Conservation (phyloP, 1,284 basidiomycete genomes). For the Xerocomus minutiporus region DNA sequence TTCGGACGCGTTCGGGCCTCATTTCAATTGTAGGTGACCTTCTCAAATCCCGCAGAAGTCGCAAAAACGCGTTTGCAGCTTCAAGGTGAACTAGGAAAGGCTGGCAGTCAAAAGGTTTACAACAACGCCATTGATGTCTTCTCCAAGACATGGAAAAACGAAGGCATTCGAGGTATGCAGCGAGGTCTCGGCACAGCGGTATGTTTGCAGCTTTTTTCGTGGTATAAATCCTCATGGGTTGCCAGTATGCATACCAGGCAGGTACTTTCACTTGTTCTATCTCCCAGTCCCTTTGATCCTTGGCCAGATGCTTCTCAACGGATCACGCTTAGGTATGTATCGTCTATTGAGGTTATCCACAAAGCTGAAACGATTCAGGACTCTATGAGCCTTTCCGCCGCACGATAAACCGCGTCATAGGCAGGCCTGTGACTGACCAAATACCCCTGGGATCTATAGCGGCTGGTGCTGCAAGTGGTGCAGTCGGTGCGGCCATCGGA, state of each 20-base stretch:
- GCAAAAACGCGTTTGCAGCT: constrained; percentile 93
- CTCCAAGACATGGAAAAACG: constrained; percentile 84
- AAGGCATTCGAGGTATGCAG: constrained; percentile 88
- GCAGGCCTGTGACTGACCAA: constrained; percentile 61
- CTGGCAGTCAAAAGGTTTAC: constrained; percentile 76
- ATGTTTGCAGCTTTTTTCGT: constrained; percentile 36
- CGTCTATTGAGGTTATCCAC: neutral
- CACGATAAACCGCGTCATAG: constrained; percentile 65
- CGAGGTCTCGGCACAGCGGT: constrained; percentile 88
- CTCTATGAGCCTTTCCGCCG: constrained; percentile 94
- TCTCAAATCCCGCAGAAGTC: constrained; percentile 86
- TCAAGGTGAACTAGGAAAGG: constrained; percentile 86
- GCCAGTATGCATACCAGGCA: constrained; percentile 87
- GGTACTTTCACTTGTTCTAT: constrained; percentile 19
- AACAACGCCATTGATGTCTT: constrained; percentile 85
- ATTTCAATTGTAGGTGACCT: constrained; percentile 54
- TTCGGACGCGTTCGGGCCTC: constrained; percentile 4
- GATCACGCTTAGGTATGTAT: constrained; percentile 78
- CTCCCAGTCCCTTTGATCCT: constrained; percentile 6
- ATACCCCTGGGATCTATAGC: constrained; percentile 70
- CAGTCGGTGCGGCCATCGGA: constrained; percentile 85
- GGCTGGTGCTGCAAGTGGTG: constrained; percentile 86
- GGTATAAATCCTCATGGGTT: constrained; percentile 17
- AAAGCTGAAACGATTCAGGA: constrained; percentile 43
- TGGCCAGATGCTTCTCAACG: constrained; percentile 83